Base-by-base conservation (phyloP, 306 rosid genomes). In the Morella rubra region DNA sequence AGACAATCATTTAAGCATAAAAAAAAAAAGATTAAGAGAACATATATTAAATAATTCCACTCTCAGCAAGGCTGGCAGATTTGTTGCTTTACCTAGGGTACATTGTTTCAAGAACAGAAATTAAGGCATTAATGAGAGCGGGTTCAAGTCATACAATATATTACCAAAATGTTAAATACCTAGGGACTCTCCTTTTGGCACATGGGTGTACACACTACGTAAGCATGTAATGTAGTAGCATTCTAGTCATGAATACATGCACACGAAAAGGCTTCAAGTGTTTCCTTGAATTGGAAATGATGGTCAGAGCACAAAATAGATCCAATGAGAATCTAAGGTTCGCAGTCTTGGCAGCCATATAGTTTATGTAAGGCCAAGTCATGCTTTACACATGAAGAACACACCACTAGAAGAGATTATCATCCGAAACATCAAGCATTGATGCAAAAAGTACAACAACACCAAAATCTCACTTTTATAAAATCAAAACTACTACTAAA, bases 1-100 rank as follows among this genome's bases (percentile, higher is more conserved):
- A 72, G 70, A 52, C 78, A 79, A 51, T 74, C 84, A 77, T 51
- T 72, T 65, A 61, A 74, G 81, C 61, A 67, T 55, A 13, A 71
- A 44, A 20, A 16, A 4, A 18, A 14, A 22, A 50, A 42, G 4
- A 45, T 37, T 32, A 27, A 1, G 15, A 4, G 40, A 19, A 4
- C 14, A 27, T 24, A 24, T 27, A 32, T 60, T n/a, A 60, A 2
- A 60, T 27, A 60, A 6, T 60, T 52, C 58, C 58, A 51, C n/a
- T 16, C 20, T 52, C n/a, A 16, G 20, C 53, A 32, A 49, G 5
- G 53, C 53, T 49, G 5, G 14, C 58, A 52, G 58, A 52, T 52
- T 19, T 55, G 27, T 55, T 55, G 32, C 32, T 55, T 55, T 55
- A 55, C 27, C 6, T 6, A 18, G 61, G 24, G 27, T 55, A 19